Conservation (phyloP, 192 early-diverging fungal genomes). For the Linnemannia zychae region DNA sequence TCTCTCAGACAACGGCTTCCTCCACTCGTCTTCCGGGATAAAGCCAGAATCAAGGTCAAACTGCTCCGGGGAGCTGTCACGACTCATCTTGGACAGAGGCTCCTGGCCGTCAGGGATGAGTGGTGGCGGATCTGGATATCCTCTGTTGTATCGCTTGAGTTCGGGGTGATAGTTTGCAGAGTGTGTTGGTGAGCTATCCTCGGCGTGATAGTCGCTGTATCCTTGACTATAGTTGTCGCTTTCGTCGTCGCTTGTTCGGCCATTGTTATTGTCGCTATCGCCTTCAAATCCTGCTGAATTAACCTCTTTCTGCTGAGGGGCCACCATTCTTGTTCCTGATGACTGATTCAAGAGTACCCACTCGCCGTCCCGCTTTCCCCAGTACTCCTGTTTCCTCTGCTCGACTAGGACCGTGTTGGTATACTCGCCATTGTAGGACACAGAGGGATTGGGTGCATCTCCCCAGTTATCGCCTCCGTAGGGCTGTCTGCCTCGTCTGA, state of each 20-base stretch:
- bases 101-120: background rate
- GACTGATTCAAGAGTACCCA: slow-evolving; percentile 37
- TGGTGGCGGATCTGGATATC: background rate
- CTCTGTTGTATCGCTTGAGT: background rate
- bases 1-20: slow-evolving; percentile 7
- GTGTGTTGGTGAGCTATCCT: background rate
- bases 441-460: slow-evolving; percentile 10
- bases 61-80: background rate
- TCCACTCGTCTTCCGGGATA: slow-evolving; percentile 27
- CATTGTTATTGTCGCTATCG: background rate
- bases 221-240: background rate
- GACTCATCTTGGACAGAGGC: background rate
- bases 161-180: background rate
- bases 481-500: background rate
- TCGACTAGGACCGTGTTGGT: slow-evolving; percentile 34
- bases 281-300: background rate
- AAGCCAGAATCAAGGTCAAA: slow-evolving; percentile 26
- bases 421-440: slow-evolving; percentile 33
- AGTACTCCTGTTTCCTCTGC: slow-evolving; percentile 35
- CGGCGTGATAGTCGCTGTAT: background rate
- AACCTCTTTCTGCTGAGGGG: background rate
- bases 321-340: slow-evolving; percentile 7
- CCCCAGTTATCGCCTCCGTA: slow-evolving; percentile 40
- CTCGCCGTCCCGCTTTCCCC: slow-evolving; percentile 9
- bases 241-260: background rate